phyloP scores from a whole-genome alignment of 176 grass and related monocot genomes.

The Pharus latifolius region DNA sequence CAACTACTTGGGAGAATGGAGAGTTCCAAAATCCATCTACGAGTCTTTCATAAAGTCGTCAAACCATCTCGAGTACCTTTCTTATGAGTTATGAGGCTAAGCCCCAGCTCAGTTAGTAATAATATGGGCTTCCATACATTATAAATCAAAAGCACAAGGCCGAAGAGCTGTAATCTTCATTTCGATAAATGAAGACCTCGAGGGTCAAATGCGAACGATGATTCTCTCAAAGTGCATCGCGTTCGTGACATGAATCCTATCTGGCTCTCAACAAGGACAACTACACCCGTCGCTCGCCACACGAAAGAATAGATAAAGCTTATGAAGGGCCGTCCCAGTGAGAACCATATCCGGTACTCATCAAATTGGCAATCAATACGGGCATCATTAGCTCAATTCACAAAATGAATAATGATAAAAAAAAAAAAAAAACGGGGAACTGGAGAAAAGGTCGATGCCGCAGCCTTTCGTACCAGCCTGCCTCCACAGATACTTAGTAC shows the following conservation, averaged over 20 bases:
- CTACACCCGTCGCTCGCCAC: neutral
- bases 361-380: constrained; percentile 10
- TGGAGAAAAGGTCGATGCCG: neutral
- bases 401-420: neutral
- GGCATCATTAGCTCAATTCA: neutral
- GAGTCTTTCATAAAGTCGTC: neutral
- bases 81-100: too few relatives aligned
- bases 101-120: too few relatives aligned
- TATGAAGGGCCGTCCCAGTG: neutral
- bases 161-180: too few relatives aligned
- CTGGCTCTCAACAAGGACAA: constrained; percentile 2
- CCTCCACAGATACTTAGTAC: constrained; percentile 35
- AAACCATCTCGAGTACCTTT: too few relatives aligned
- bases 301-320: neutral
- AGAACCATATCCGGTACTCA: constrained; percentile 8
- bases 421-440: neutral
- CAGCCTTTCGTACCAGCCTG: constrained; percentile 29
- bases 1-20: too few relatives aligned
- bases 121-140: neutral
- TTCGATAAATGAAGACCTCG: too few relatives aligned
- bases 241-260: constrained; percentile 6
- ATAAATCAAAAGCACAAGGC: neutral
- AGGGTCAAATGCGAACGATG: neutral
- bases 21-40: too few relatives aligned
- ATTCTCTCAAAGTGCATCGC: neutral